Base-by-base conservation (phyloP, 108 stramenopile species). In the Phaeodactylum tricornutum region DNA sequence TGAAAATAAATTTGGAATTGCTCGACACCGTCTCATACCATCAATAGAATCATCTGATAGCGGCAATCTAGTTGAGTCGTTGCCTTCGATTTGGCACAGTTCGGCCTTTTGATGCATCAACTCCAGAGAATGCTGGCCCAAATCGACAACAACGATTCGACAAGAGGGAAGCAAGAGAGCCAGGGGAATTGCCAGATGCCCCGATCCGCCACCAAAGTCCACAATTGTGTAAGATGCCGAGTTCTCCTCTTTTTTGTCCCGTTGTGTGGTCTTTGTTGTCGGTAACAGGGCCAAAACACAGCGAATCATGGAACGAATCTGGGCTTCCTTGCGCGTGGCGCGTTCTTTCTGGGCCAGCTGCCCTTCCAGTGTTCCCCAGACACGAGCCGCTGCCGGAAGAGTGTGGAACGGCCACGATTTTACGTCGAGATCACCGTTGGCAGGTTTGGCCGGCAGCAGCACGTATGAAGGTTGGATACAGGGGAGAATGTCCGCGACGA, bases 201-300 rank as follows among this genome's bases (percentile, higher is more conserved):
- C 79, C 9, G 73, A 71, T 12, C 84, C 84, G 11, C 84, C 84
- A 27, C 71, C 74, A 57, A 86, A 81, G 61, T 86, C 84, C 7
- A 86, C 79, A 50, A 86, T 78, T 5, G 79, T 77, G 37, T 36
- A 57, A 12, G 33, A 15, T 11, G 16, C 5, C 0, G 17, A 16
- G 3, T 49, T 6, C 4, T 4, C 48, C 4, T 50, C 34, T n/a
- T 5, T 9, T 3, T 32, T 38, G 49, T 50, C 7, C 8, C 33
- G 46, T 6, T 25, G 5, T 5, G 5, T 25, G 4, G 15, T 20
- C 16, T 15, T 20, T 17, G 14, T 3, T 1, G 53, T n/a, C 29
- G 71, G 73, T 29, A 78, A 41, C 52, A 83, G 47, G 12, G 71
- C 55, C 23, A 81, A 51, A 23, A 86, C 70, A 22, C 84, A 81